phyloP scores from a whole-genome alignment of 768 basidiomycete genomes.

The Pisolithus orientalis region DNA sequence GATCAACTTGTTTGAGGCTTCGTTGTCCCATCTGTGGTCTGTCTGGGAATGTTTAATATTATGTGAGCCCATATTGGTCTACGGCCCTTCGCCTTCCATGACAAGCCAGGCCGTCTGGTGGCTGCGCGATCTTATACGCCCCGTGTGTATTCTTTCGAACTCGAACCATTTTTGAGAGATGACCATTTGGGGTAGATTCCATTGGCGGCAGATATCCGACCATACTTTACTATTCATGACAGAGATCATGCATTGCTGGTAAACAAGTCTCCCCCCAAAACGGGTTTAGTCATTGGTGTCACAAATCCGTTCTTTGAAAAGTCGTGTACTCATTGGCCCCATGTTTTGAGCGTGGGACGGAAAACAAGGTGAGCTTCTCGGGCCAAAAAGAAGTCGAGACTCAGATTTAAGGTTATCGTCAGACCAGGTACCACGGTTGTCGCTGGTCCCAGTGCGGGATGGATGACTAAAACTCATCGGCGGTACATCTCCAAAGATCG shows the following conservation, averaged over 20 bases:
- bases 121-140: conserved; percentile 80
- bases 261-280: conserved; percentile 73
- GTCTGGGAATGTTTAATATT: conserved; percentile 92
- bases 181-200: conserved; percentile 54
- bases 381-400: neutral
- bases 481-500: conserved; percentile 84
- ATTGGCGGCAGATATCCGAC: conserved; percentile 77
- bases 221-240: conserved; percentile 96
- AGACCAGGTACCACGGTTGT: conserved; percentile 8
- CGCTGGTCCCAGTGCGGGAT: conserved; percentile 59
- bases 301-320: conserved; percentile 86
- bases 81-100: conserved; percentile 69
- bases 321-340: conserved; percentile 80
- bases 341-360: conserved; percentile 66
- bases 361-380: conserved; percentile 33
- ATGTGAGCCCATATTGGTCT: conserved; percentile 85
- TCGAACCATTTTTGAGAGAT: neutral
- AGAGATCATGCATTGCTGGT: conserved; percentile 71
- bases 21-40: conserved; percentile 66
- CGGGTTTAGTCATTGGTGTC: conserved; percentile 73
- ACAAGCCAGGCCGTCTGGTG: conserved; percentile 91
- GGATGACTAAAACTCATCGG: conserved; percentile 74
- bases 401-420: neutral
- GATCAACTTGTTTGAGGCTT: conserved; percentile 55
- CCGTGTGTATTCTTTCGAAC: conserved; percentile 42